These are phyloP conservation scores for sunflower (Helianthus annuus) DNA, from an alignment of 129 eudicot species.

Conservation along the genomic window DNA sequence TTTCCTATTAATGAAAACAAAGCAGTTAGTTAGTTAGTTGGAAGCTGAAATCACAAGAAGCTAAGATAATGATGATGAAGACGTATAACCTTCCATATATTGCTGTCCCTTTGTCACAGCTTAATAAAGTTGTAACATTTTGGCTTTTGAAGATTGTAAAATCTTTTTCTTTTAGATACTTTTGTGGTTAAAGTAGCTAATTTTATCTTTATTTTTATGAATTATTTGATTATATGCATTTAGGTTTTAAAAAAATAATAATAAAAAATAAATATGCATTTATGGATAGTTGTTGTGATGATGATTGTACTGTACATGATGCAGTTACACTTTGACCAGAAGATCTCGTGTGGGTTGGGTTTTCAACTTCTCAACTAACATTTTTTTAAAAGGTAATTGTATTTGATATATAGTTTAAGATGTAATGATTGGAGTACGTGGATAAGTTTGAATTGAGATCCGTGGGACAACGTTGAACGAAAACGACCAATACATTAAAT, in stretches of 20 bases:
- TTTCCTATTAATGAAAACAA: constrained; percentile 30
- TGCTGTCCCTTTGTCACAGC: constrained; percentile 9
- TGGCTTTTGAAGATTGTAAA: constrained; percentile 2
- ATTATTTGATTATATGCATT: not conserved
- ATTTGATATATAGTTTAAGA: constrained; percentile 19
- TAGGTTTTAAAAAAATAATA: not conserved
- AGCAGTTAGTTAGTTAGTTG: constrained; percentile 32
- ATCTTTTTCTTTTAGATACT: not conserved
- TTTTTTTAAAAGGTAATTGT: not conserved
- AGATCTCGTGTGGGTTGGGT: constrained; percentile 21
- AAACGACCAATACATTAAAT: constrained; percentile 11
- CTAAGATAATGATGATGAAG: constrained; percentile 20
- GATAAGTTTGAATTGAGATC: constrained; percentile 18
- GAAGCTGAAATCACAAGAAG: constrained; percentile 43
- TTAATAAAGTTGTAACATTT: constrained; percentile 13
- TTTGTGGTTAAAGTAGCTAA: not conserved
- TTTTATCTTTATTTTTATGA: not conserved
- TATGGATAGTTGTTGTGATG: not conserved
- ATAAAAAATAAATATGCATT: no score
- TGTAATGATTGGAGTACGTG: constrained; percentile 23
- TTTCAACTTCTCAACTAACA: constrained; percentile 24
- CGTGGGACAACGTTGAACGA: constrained; percentile 1
- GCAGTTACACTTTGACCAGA: constrained; percentile 32
- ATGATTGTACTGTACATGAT: constrained; percentile 20
- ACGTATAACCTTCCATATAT: constrained; percentile 9